Conservation (phyloP, 768 basidiomycete genomes). For the Leccinum truebloodii region DNA sequence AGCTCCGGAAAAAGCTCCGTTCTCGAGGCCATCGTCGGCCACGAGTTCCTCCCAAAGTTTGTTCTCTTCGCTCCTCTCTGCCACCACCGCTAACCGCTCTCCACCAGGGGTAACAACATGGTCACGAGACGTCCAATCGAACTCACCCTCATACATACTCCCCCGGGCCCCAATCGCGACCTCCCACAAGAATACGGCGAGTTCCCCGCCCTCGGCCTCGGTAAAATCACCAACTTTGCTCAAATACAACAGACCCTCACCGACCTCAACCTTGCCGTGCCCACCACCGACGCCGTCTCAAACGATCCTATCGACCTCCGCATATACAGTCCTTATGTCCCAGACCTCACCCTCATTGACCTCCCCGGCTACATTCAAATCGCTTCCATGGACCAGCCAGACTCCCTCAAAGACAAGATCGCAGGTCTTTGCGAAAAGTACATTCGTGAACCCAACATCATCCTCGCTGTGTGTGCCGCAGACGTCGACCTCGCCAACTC, state of each 20-base stretch:
- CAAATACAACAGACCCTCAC: conserved; percentile 90
- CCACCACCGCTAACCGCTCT: conserved; percentile 3
- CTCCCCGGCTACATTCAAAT: conserved; percentile 98
- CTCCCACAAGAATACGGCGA: conserved; percentile 83
- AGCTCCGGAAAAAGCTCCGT: conserved; percentile 99
- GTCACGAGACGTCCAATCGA: conserved; percentile 98
- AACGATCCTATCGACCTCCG: conserved; percentile 95
- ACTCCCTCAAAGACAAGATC: conserved; percentile 92
- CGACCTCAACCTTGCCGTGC: conserved; percentile 93
- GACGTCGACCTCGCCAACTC: conserved; percentile 99
- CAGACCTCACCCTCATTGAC: conserved; percentile 96
- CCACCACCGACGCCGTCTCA: conserved; percentile 87
- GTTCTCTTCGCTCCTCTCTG: conserved; percentile 32
- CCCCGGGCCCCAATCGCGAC: conserved; percentile 50
- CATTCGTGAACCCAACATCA: conserved; percentile 99
- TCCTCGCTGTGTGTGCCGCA: conserved; percentile 97
- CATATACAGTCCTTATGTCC: conserved; percentile 94
- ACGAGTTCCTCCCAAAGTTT: conserved; percentile 97
- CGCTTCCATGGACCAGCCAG: conserved; percentile 92
- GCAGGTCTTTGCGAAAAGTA: conserved; percentile 88
- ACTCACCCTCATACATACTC: conserved; percentile 93
- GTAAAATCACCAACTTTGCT: conserved; percentile 89
- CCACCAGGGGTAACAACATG: conserved; percentile 93
- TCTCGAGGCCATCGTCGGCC: conserved; percentile 94
- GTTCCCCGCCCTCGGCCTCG: conserved; percentile 87